Base-by-base conservation (phyloP, 2,329 filamentous ascomycete genomes). In the Nothopassalora personata region DNA sequence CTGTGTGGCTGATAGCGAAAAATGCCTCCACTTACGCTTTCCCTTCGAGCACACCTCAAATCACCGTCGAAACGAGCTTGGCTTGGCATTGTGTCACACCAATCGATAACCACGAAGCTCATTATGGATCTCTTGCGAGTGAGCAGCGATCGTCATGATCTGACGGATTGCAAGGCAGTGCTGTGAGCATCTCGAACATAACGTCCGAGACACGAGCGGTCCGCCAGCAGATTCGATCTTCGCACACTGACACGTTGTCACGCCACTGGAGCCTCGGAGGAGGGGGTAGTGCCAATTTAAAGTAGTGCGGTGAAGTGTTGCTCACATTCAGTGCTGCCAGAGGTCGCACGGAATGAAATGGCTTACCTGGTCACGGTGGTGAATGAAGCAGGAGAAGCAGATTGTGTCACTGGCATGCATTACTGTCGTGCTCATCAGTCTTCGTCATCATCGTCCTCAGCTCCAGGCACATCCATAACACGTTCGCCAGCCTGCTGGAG, bases 161-260 rank as follows among this genome's bases (percentile, higher is more conserved):
- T 55, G 64, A 55, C 57, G 33, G 54, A 55, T 51, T 31, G 56
- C 60, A 51, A 43, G 52, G 54, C 60, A 53, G 13, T 61, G 56
- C 57, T 60, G 55, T 28, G 28, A 50, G 31, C 50, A 49, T 48
- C 60, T 33, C 43, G 58, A 34, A 58, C 64, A 67, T 62, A 66
- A 67, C 64, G 64, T 64, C 46, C 47, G 33, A 58, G 60, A 63
- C 36, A 51, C 45, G 59, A 58, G 61, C 45, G 54, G 58, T 59
- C 48, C 54, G 60, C 60, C 48, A 60, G 71, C 70, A 66, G 66
- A 68, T 19, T 82, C 68, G 66, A 83, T 96, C 81, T 96, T 81
- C 90, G 91, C 91, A 95, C 88, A 86, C 85, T 89, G 91, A 96
- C 91, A 94, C 86, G 92, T 94, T 86, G 88, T 86, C 90, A 91